Percentiles rank a stretch among this genome's conserved stretches.
Evolutionary conservation across 768 basidiomycete genomes (phyloP).

Genomic region (Coprinopsis sp.): DNA sequence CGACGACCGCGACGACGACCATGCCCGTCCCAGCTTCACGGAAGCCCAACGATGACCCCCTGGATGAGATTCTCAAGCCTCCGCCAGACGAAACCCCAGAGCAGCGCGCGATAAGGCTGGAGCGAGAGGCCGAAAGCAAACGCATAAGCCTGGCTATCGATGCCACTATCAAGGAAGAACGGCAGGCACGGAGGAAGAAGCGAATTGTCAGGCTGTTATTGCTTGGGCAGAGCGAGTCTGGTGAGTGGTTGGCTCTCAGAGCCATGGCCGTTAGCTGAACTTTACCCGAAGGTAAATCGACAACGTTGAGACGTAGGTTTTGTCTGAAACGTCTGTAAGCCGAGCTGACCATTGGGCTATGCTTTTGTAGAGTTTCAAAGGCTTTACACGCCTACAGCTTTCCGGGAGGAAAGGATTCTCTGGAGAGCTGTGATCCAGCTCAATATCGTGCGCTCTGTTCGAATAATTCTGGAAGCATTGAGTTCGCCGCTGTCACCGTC

Average conservation of each 20-base stretch:
- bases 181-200: conserved; percentile 59
- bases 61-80: conserved; percentile 60
- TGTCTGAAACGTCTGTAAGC: neutral
- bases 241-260: conserved; percentile 33
- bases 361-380: conserved; percentile 63
- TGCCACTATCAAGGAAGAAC: conserved; percentile 63
- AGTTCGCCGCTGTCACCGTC: conserved; percentile 28
- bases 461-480: conserved; percentile 62
- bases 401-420: conserved; percentile 70
- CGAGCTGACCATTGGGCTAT: neutral
- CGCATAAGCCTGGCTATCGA: conserved; percentile 68
- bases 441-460: conserved; percentile 74
- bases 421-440: conserved; percentile 84
- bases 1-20: conserved; percentile 12
- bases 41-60: conserved; percentile 45
- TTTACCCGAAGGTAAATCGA: conserved; percentile 60
- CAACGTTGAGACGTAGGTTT: conserved; percentile 71
- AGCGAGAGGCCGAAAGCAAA: conserved; percentile 61
- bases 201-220: conserved; percentile 68
- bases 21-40: conserved; percentile 30
- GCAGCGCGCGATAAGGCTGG: conserved; percentile 48
- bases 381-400: conserved; percentile 69
- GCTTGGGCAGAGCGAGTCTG: conserved; percentile 81
- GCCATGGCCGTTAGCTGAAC: conserved; percentile 6
- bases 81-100: conserved; percentile 64